These are phyloP conservation scores for Lagenidium sp. DNA, from an alignment of 352 stramenopile genomes.

Conservation along the genomic window DNA sequence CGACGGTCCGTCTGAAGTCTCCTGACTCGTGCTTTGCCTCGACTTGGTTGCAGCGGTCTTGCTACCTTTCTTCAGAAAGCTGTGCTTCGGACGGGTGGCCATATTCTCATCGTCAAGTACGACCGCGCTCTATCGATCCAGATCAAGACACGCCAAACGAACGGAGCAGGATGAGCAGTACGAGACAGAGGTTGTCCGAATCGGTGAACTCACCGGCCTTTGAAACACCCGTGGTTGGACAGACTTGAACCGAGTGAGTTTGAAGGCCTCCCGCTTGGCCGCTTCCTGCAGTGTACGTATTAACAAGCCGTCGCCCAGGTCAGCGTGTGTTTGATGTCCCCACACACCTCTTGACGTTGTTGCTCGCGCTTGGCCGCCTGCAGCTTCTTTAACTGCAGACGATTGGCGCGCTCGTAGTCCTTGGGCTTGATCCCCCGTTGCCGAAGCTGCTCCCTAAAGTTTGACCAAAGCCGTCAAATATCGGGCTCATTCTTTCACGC, in stretches of 20 bases:
- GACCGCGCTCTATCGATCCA: neutral
- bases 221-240: conserved; percentile 35
- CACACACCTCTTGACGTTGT: conserved; percentile 30
- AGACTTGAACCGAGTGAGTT: conserved; percentile 53
- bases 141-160: too few species aligned
- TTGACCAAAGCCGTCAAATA: neutral
- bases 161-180: too few species aligned
- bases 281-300: conserved; percentile 15
- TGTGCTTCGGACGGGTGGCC: too few species aligned
- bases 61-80: too few species aligned
- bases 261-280: conserved; percentile 37
- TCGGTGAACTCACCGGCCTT: too few species aligned
- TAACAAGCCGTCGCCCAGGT: neutral
- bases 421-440: conserved; percentile 41
- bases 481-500: neutral
- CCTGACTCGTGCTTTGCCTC: too few species aligned
- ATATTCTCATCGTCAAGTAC: conserved; percentile 3
- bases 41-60: too few species aligned
- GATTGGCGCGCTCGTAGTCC: conserved; percentile 60
- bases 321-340: too few species aligned
- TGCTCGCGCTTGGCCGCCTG: conserved; percentile 50
- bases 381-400: conserved; percentile 45
- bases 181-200: too few species aligned
- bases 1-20: neutral
- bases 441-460: conserved; percentile 40